Percentiles rank a stretch among this genome's conserved stretches.
These are phyloP conservation scores for Camelina hispida DNA, from an alignment of 345 rosid species.

Conservation along the genomic window DNA sequence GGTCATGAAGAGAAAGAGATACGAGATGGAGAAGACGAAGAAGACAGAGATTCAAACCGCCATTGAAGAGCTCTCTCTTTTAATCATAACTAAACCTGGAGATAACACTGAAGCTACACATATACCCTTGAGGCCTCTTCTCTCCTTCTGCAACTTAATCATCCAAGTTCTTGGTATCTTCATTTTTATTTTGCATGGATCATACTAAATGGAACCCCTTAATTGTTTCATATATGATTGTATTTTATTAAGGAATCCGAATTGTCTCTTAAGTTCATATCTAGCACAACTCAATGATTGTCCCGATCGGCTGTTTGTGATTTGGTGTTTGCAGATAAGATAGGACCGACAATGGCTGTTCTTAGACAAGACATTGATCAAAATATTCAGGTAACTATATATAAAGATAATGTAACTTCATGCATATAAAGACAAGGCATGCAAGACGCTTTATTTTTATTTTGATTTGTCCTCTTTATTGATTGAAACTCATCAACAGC, in stretches of 20 bases:
- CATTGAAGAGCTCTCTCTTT: constrained; percentile 73
- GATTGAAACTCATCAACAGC: constrained; percentile 34
- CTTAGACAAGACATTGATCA: constrained; percentile 85
- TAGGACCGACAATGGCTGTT: constrained; percentile 97
- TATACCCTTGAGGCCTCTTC: constrained; percentile 69
- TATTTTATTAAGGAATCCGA: neutral
- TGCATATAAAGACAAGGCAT: constrained; percentile 28
- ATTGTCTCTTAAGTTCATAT: constrained; percentile 2
- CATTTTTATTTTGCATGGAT: neutral
- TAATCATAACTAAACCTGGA: constrained; percentile 47
- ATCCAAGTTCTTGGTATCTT: constrained; percentile 88
- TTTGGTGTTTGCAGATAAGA: constrained; percentile 72
- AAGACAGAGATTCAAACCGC: constrained; percentile 70
- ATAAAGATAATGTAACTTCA: constrained; percentile 28
- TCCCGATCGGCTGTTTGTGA: constrained; percentile 8
- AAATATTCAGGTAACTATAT: constrained; percentile 67
- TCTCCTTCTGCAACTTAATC: constrained; percentile 67
- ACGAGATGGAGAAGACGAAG: constrained; percentile 57
- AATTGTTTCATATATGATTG: neutral
- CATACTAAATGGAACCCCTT: neutral
- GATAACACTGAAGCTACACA: constrained; percentile 46
- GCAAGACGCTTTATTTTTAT: constrained; percentile 10
- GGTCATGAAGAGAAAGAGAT: constrained; percentile 75
- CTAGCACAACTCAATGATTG: constrained; percentile 18
- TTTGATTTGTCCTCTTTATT: constrained; percentile 22